phyloP scores from a whole-genome alignment of 2,329 filamentous ascomycete species.

The Aspergillus luchuensis region DNA sequence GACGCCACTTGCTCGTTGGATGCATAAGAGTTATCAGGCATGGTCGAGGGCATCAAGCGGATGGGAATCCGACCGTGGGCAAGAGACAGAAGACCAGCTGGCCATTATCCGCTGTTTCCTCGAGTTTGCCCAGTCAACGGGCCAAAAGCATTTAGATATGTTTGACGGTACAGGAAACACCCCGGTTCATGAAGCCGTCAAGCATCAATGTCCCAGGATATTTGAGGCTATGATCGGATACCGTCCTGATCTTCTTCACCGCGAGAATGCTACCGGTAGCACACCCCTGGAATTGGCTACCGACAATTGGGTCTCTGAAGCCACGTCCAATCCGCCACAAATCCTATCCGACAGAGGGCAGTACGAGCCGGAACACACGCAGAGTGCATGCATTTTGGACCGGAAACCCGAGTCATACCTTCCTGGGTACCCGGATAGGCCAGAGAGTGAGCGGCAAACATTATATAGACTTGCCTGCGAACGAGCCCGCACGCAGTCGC shows the following conservation, averaged over 20 bases:
- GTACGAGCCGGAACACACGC: neutral
- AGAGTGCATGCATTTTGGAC: neutral
- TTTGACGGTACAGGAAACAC: slow-evolving; percentile 49
- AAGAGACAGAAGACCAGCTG: neutral
- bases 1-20: slow-evolving; percentile 61
- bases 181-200: slow-evolving; percentile 43
- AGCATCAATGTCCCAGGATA: slow-evolving; percentile 57
- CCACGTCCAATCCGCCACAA: slow-evolving; percentile 21
- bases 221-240: slow-evolving; percentile 55
- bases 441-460: slow-evolving; percentile 9
- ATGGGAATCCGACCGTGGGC: neutral
- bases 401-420: slow-evolving; percentile 11
- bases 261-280: slow-evolving; percentile 74
- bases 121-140: slow-evolving; percentile 56
- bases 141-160: slow-evolving; percentile 46
- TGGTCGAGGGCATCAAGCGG: neutral
- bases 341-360: neutral
- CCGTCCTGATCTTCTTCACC: slow-evolving; percentile 62
- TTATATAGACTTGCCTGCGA: slow-evolving; percentile 44
- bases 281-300: slow-evolving; percentile 64
- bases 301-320: slow-evolving; percentile 30
- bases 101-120: slow-evolving; percentile 12
- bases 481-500: slow-evolving; percentile 22
- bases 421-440: slow-evolving; percentile 7
- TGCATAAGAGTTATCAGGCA: slow-evolving; percentile 32